These are phyloP conservation scores for Ustilago hordei DNA, from an alignment of 1,284 basidiomycete genomes.

Conservation along the genomic window DNA sequence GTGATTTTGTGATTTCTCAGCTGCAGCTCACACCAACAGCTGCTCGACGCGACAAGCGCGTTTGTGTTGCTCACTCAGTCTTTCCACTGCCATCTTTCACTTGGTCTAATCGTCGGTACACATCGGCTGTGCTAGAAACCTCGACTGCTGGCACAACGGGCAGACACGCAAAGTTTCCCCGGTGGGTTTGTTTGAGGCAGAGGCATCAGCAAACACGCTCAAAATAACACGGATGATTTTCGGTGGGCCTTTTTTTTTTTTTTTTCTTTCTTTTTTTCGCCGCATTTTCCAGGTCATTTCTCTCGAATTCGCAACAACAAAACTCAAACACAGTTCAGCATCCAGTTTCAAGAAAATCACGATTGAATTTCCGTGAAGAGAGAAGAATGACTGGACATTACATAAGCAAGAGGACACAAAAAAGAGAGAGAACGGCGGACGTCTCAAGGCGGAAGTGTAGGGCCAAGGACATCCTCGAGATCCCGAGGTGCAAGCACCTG, in stretches of 20 bases:
- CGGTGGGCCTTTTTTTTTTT: background rate
- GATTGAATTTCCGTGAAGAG: background rate
- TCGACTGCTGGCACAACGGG: no score
- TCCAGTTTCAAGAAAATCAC: background rate
- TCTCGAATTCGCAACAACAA: background rate
- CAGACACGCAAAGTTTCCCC: background rate
- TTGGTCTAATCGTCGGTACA: background rate
- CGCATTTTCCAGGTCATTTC: background rate
- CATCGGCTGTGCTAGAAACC: background rate
- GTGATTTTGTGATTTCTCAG: background rate
- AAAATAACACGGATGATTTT: slow-evolving; percentile 3
- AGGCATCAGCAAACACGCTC: background rate
- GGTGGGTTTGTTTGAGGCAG: background rate
- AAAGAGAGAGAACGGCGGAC: slow-evolving; percentile 47
- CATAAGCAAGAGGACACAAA: slow-evolving; percentile 28
- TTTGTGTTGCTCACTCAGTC: slow-evolving; percentile 16
- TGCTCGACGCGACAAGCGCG: slow-evolving; percentile 28
- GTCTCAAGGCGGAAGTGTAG: slow-evolving; percentile 59
- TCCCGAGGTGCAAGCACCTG: slow-evolving; percentile 52
- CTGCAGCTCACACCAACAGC: background rate
- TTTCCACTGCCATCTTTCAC: background rate
- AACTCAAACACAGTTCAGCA: background rate
- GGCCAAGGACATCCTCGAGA: slow-evolving; percentile 58
- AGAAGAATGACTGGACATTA: slow-evolving; percentile 23
- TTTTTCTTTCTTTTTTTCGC: background rate